Conservation (phyloP, 768 basidiomycete genomes). For the Daedaleopsis sinensis region DNA sequence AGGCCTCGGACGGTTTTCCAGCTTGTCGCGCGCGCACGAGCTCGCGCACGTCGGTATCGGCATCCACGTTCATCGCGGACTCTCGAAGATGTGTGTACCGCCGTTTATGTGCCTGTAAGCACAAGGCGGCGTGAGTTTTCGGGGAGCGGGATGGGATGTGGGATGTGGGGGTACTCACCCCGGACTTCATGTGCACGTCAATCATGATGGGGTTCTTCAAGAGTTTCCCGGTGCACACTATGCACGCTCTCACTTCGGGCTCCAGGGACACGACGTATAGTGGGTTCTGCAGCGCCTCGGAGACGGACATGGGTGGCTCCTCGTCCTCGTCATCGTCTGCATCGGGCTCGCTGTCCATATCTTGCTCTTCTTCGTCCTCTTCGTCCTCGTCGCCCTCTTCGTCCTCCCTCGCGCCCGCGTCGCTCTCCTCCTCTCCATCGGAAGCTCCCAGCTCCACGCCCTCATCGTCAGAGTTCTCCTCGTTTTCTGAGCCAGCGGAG, state of each 20-base stretch:
- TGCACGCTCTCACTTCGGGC: conserved; percentile 59
- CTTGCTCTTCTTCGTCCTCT: conserved; percentile 33
- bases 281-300: conserved; percentile 64
- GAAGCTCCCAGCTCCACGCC: conserved; percentile 27
- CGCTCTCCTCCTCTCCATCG: conserved; percentile 24
- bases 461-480: conserved; percentile 17
- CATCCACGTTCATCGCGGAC: conserved; percentile 43
- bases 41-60: conserved; percentile 51
- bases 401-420: conserved; percentile 24
- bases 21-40: conserved; percentile 31
- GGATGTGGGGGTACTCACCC: conserved; percentile 50
- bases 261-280: conserved; percentile 61
- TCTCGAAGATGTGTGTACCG: conserved; percentile 54
- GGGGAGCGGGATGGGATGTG: conserved; percentile 7
- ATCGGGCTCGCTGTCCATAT: conserved; percentile 13
- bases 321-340: conserved; percentile 29
- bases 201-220: conserved; percentile 63
- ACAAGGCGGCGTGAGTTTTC: not conserved
- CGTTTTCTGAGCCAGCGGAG: conserved; percentile 35
- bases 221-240: conserved; percentile 73
- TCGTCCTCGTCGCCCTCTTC: conserved; percentile 31
- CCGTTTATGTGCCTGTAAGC: conserved; percentile 61
- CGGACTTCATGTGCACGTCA: conserved; percentile 59
- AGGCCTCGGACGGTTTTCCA: conserved; percentile 1
- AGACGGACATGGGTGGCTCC: conserved; percentile 52